Evolutionary conservation across 768 basidiomycete species (phyloP), one percentile per base, ranked within the genome.

Genomic region (Leccinum barrowsii): DNA sequence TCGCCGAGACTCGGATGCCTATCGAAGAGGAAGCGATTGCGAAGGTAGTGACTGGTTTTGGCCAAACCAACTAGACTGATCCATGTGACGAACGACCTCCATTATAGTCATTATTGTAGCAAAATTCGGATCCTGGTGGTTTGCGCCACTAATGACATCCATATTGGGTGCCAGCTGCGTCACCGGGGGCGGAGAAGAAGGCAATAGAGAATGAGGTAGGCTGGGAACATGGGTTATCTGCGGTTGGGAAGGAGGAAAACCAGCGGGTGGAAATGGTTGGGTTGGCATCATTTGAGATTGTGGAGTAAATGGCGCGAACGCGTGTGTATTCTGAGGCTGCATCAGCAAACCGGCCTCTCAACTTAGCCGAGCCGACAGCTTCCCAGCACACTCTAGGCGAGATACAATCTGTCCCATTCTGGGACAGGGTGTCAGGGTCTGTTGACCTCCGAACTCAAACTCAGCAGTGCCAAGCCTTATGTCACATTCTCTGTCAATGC

Each of bases 1-100:
- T n/a, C 76, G 75, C 62, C 70, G 80, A 60, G 26, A 28, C 26
- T 28, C 7, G 26, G 81, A 87, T 54, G 78, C 80, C 84, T 87
- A 40, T 42, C 13, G n/a, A 54, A 40, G 30, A 48, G 30, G 30
- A 52, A 8, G 22, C 3, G 32, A 42, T 54, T 71, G 69, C 44
- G 64, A 61, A 42, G 30, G 11, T 11, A 66, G 54, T 1, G 55
- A 21, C 55, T 63, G 61, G 57, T 53, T 67, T 44, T 62, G 67
- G 56, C 60, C 42, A 35, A 62, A 35, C 60, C 63, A 58, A 15
- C 53, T 61, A 42, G 65, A 55, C 6, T 67, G 69, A 54, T 67
- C 67, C 61, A 65, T 69, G 49, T 65, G 70, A 57, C 70, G 64
- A 44, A 71, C 54, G n/a, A 72, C 66, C 37, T 71, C 70, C 66